phyloP scores from a whole-genome alignment of 352 stramenopile species.

The Phytophthora pluvialis region DNA sequence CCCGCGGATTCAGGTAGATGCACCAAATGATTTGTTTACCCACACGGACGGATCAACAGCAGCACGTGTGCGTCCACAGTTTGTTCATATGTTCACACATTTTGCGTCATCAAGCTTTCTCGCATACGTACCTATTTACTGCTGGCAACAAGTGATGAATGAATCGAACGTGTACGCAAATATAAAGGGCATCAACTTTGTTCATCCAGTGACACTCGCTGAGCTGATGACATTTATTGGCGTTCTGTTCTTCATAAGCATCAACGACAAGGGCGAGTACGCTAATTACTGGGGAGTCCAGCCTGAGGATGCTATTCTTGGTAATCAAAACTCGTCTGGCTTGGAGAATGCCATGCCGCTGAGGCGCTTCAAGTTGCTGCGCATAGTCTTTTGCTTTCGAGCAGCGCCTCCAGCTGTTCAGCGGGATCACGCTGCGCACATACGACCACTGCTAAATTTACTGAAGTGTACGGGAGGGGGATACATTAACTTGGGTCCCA shows the following conservation, averaged over 20 bases:
- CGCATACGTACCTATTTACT: constrained; percentile 5
- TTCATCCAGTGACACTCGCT: constrained; percentile 15
- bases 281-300: constrained; percentile 19
- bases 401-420: neutral
- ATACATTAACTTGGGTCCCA: constrained; percentile 23
- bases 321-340: neutral
- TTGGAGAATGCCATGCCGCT: constrained; percentile 33
- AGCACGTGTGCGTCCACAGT: neutral
- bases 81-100: constrained; percentile 13
- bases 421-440: neutral
- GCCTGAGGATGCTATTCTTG: constrained; percentile 24
- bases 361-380: constrained; percentile 28
- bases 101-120: constrained; percentile 14
- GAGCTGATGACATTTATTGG: constrained; percentile 42
- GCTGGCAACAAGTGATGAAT: constrained; percentile 8
- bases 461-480: constrained; percentile 7
- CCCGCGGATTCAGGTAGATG: neutral
- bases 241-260: constrained; percentile 35
- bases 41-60: neutral
- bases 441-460: constrained; percentile 4
- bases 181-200: neutral
- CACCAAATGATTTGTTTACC: neutral
- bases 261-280: no score
- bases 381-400: constrained; percentile 28
- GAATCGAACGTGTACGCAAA: constrained; percentile 3